phyloP scores from a whole-genome alignment of 257 asterid genomes.

The Striga asiatica region DNA sequence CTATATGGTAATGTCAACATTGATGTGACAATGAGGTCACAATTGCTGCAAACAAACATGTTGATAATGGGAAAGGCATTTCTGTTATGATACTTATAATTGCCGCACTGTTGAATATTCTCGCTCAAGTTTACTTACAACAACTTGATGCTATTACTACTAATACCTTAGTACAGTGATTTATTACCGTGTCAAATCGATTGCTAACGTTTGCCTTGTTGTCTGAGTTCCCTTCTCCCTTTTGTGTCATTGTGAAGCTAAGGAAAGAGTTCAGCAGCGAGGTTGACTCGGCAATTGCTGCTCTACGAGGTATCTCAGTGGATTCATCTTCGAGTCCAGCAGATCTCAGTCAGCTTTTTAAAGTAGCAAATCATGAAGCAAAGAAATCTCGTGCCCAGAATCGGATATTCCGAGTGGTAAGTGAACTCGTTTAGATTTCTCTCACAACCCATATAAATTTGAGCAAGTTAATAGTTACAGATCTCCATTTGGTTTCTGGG shows the following conservation, averaged over 20 bases:
- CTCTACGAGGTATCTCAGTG: conserved; percentile 45
- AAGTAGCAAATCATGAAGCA: conserved; percentile 83
- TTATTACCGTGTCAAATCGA: no score
- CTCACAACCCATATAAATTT: background rate
- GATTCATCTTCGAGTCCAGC: conserved; percentile 57
- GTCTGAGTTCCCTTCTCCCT: conserved; percentile 16
- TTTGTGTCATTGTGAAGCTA: conserved; percentile 36
- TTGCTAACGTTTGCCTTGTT: no score
- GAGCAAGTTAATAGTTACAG: background rate
- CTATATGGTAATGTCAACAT: no score
- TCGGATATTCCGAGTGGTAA: conserved; percentile 82
- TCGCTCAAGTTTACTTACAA: no score
- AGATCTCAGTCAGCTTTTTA: conserved; percentile 82
- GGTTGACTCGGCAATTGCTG: conserved; percentile 51
- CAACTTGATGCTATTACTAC: no score
- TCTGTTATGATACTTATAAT: no score
- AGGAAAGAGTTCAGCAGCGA: conserved; percentile 83
- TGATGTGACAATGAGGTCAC: no score
- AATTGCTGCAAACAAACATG: no score
- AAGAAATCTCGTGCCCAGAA: conserved; percentile 77
- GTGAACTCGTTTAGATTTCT: conserved; percentile 15
- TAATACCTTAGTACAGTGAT: no score
- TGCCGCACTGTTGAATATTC: background rate
- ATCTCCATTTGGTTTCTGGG: background rate
- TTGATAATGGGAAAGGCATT: no score